These are phyloP conservation scores for Phytopythium ostracodes DNA, from an alignment of 352 stramenopile species.

Conservation along the genomic window DNA sequence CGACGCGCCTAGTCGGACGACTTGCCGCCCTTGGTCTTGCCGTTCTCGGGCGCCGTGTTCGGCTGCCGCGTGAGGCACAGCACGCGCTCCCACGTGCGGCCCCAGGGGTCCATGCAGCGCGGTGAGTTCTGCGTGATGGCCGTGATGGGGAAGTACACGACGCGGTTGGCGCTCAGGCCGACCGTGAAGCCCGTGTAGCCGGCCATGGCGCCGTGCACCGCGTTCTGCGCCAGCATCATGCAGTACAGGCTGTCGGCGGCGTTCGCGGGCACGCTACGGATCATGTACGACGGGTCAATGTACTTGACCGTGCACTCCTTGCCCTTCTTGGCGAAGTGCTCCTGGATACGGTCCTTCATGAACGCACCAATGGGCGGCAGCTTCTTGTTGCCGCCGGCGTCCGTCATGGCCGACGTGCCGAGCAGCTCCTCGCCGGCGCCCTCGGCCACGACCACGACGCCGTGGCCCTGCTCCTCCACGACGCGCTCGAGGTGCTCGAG, in stretches of 20 bases:
- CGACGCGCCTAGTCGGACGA: conserved; percentile 55
- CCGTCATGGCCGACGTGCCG: conserved; percentile 85
- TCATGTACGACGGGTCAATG: conserved; percentile 96
- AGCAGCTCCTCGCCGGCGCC: conserved; percentile 95
- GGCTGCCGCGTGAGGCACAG: conserved; percentile 94
- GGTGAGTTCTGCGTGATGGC: conserved; percentile 85
- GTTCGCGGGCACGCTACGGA: conserved; percentile 91
- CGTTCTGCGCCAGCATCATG: conserved; percentile 97
- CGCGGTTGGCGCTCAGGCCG: conserved; percentile 96
- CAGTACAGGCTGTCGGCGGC: conserved; percentile 94
- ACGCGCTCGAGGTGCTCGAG: conserved; percentile 89
- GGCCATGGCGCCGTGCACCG: conserved; percentile 97
- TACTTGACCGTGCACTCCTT: conserved; percentile 95
- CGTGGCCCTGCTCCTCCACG: conserved; percentile 95
- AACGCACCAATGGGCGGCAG: conserved; percentile 95
- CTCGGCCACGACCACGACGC: conserved; percentile 97
- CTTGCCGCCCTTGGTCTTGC: conserved; percentile 46
- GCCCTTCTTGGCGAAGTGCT: conserved; percentile 91
- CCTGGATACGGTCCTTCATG: conserved; percentile 93
- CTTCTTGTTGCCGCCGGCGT: conserved; percentile 95
- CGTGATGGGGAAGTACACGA: conserved; percentile 90
- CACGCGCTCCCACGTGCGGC: conserved; percentile 93
- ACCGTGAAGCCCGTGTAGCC: conserved; percentile 98
- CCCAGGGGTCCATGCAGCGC: conserved; percentile 84
- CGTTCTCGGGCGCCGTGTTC: conserved; percentile 73